Conservation (phyloP, 176 grass and related monocot genomes). For the Bonia amplexicaulis region DNA sequence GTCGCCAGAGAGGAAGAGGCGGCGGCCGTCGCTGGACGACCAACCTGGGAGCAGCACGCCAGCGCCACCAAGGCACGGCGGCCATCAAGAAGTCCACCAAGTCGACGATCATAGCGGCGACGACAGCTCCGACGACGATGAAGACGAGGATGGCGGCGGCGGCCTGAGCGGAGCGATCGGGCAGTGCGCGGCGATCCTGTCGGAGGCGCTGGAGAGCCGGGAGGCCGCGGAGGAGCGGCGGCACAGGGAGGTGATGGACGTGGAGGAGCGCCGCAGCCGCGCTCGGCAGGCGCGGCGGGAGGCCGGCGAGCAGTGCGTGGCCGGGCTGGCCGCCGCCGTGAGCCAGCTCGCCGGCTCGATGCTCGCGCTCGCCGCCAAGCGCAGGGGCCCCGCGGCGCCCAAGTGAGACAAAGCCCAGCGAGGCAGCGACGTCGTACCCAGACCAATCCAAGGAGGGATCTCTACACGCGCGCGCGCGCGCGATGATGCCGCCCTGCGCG, state of each 20-base stretch:
- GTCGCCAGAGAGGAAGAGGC: slow-evolving; percentile 45
- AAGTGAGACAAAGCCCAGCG: slow-evolving; percentile 29
- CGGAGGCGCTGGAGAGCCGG: slow-evolving; percentile 61
- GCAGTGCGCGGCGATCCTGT: slow-evolving; percentile 67
- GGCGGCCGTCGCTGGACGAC: slow-evolving; percentile 22
- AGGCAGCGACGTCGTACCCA: not conserved
- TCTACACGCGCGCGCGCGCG: not conserved
- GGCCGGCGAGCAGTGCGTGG: slow-evolving; percentile 62
- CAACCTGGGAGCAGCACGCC: slow-evolving; percentile 12
- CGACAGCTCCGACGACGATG: slow-evolving; percentile 33
- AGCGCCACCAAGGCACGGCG: not conserved
- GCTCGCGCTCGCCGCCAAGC: slow-evolving; percentile 57
- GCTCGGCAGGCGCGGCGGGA: slow-evolving; percentile 50
- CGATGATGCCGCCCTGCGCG: slow-evolving; percentile 6
- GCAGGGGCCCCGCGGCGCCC: slow-evolving; percentile 31
- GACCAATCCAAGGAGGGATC: not conserved
- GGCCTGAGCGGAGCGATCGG: slow-evolving; percentile 38
- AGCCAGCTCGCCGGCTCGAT: slow-evolving; percentile 83
- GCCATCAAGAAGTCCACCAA: not conserved
- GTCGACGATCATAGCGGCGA: not conserved
- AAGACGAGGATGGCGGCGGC: not conserved
- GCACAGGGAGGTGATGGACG: slow-evolving; percentile 75
- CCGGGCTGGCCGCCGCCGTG: slow-evolving; percentile 58
- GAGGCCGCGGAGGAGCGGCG: slow-evolving; percentile 87
- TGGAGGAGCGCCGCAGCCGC: slow-evolving; percentile 54